Evolutionary conservation across 192 early-diverging fungal species (phyloP), one percentile per base, ranked within the genome.

Genomic region (Allomyces macrogynus): DNA sequence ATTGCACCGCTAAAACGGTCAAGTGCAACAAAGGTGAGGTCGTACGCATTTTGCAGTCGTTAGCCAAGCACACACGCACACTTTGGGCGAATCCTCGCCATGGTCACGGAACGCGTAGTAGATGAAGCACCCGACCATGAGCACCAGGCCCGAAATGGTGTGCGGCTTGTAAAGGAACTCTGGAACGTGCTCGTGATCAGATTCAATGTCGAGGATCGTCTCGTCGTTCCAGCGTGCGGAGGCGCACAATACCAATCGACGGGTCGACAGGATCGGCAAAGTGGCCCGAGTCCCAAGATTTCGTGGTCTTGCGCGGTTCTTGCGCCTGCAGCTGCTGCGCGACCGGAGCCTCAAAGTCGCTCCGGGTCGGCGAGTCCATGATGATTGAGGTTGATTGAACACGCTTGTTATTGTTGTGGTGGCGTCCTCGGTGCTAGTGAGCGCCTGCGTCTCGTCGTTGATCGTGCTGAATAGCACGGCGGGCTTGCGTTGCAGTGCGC

Each of bases 91-190:
- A 60, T 78, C 73, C 61, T 81, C 80, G 14, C 74, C 62, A 24
- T 81, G 78, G 5, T 77, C 74, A 24, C 67, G 64, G 49, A 81
- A 73, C 10, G 80, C 81, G 22, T 80, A 77, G 65, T 83, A 85
- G 25, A 85, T 71, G 23, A 83, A 69, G 14, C 65, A 71, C 1
- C 73, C 64, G 10, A 85, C 64, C 68, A 81, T 71, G 7, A 67
- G 68, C 5, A 73, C 64, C 43, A 85, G 68, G 14, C 76, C 81
- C 14, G 81, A 78, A 16, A 85, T 62, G 0, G 81, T 82, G 27
- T 78, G 74, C 42, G 83, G 77, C 40, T 76, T 78, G 65, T 78
- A 57, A 3, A 57, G 49, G 49, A 57, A 57, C 20, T 57, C 49
- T 57, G 49, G 20, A 57, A 4, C 16, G 12, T 1, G 12, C 10